Evolutionary conservation across 495 filamentous ascomycete species (phyloP).

Genomic region (Parathielavia hyrcaniae): DNA sequence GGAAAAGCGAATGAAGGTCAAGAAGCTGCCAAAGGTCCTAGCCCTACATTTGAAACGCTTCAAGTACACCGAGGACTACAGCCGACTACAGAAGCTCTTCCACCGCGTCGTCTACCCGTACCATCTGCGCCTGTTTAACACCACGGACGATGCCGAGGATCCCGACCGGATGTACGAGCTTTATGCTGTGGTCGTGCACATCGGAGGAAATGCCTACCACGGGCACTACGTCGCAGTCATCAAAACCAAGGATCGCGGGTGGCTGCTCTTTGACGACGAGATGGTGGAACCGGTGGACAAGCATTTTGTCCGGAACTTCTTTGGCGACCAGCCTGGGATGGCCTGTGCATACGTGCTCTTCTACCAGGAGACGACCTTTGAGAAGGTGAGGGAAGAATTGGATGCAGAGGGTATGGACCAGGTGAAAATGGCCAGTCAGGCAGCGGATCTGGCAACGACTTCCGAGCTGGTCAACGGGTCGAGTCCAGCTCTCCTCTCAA

Average conservation of each 20-base stretch:
- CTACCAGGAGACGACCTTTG: conserved; percentile 92
- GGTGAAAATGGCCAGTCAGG: conserved; percentile 50
- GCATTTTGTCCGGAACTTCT: conserved; percentile 94
- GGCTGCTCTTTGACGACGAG: conserved; percentile 96
- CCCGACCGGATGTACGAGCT: conserved; percentile 92
- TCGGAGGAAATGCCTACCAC: conserved; percentile 95
- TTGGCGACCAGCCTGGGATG: conserved; percentile 82
- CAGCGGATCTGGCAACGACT: conserved; percentile 49
- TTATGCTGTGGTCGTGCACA: conserved; percentile 97
- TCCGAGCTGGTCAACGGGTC: conserved; percentile 37
- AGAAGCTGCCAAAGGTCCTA: conserved; percentile 83
- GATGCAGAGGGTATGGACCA: conserved; percentile 72
- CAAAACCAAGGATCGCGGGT: conserved; percentile 92
- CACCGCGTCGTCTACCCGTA: conserved; percentile 97
- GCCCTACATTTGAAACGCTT: conserved; percentile 93
- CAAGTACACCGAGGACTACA: conserved; percentile 94
- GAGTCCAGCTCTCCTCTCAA: conserved; percentile 30
- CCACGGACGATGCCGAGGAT: conserved; percentile 92
- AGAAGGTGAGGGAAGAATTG: conserved; percentile 74
- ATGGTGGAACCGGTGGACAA: conserved; percentile 98
- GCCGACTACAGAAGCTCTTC: conserved; percentile 90
- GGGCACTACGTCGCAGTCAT: conserved; percentile 97
- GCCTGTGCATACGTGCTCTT: conserved; percentile 97
- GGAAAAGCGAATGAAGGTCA: conserved; percentile 99
- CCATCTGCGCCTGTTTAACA: conserved; percentile 93